phyloP scores from a whole-genome alignment of 768 basidiomycete species.

The Phaffia australis region DNA sequence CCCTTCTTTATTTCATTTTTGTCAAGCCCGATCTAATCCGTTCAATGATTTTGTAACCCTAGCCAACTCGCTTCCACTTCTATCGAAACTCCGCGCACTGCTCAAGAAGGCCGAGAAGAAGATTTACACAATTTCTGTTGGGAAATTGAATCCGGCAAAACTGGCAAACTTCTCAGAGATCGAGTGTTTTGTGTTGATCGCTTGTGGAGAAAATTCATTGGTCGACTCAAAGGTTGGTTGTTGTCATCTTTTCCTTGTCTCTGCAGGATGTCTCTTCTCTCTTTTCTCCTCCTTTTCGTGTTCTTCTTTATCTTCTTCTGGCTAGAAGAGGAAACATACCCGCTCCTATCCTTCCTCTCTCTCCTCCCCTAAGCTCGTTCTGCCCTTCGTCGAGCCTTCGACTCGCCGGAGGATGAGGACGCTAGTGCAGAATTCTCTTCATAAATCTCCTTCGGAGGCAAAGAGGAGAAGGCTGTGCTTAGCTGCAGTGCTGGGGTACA shows the following conservation, averaged over 20 bases:
- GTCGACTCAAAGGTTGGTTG: conserved; percentile 37
- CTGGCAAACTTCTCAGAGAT: conserved; percentile 92
- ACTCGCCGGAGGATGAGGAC: neutral
- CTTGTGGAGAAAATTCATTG: conserved; percentile 85
- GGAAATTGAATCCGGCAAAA: conserved; percentile 88
- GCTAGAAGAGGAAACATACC: neutral
- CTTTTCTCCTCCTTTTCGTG: neutral
- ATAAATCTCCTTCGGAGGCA: neutral
- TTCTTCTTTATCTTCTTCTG: neutral
- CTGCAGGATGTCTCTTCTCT: conserved; percentile 44
- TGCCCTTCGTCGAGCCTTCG: neutral
- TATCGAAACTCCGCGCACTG: conserved; percentile 63
- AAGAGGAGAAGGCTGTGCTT: neutral
- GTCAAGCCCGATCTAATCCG: neutral
- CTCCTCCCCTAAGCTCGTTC: conserved; percentile 1
- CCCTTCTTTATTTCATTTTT: conserved; percentile 1
- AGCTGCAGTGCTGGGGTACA: neutral
- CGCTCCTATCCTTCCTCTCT: conserved; percentile 3
- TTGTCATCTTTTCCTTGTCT: conserved; percentile 40
- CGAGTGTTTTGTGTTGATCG: conserved; percentile 88
- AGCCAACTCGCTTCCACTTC: conserved; percentile 79
- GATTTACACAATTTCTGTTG: conserved; percentile 86
- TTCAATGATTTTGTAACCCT: neutral
- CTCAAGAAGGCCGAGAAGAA: conserved; percentile 66
- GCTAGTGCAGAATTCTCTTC: conserved; percentile 2